A percentile compares a stretch with the other conserved stretches of the same genome.
Conservation (phyloP, 305 asterid species). For the Striga hermonthica region DNA sequence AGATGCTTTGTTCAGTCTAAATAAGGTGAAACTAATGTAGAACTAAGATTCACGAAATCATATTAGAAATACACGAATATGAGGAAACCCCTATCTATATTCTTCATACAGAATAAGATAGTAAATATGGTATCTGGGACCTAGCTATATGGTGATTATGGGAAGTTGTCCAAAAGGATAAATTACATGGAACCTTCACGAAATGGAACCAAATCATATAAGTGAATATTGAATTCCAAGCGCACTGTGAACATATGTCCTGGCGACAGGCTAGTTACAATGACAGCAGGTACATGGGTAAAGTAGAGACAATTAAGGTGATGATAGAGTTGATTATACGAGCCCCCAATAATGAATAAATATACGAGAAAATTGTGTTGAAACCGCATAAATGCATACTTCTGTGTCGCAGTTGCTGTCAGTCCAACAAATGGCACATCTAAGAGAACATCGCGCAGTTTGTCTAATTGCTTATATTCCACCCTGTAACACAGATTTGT, state of each 20-base stretch:
- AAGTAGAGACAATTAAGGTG: slow-evolving; percentile 12
- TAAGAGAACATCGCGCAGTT: slow-evolving; percentile 62
- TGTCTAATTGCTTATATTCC: slow-evolving; percentile 80
- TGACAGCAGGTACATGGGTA: slow-evolving; percentile 6
- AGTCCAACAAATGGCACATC: slow-evolving; percentile 82
- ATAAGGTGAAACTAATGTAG: slow-evolving; percentile 15
- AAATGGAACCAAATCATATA: not conserved
- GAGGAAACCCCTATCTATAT: not conserved
- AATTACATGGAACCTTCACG: slow-evolving; percentile 4
- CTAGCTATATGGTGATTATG: slow-evolving; percentile 12
- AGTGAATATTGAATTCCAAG: slow-evolving; percentile 13
- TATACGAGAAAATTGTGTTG: slow-evolving; percentile 12
- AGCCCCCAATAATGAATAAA: slow-evolving; percentile 7
- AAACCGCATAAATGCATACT: slow-evolving; percentile 48
- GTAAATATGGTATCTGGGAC: slow-evolving; percentile 1
- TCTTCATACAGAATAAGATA: slow-evolving; percentile 13
- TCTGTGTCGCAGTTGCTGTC: slow-evolving; percentile 96
- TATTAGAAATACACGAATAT: slow-evolving; percentile 6
- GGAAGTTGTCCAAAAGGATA: not conserved
- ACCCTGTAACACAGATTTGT: slow-evolving; percentile 51
- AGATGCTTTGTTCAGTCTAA: slow-evolving; percentile 3
- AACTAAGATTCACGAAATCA: slow-evolving; percentile 19
- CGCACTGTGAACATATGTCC: slow-evolving; percentile 8
- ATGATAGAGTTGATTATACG: slow-evolving; percentile 13
- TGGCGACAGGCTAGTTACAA: slow-evolving; percentile 13